phyloP scores from a whole-genome alignment of 2,329 filamentous ascomycete species.

The Talaromyces sp. region DNA sequence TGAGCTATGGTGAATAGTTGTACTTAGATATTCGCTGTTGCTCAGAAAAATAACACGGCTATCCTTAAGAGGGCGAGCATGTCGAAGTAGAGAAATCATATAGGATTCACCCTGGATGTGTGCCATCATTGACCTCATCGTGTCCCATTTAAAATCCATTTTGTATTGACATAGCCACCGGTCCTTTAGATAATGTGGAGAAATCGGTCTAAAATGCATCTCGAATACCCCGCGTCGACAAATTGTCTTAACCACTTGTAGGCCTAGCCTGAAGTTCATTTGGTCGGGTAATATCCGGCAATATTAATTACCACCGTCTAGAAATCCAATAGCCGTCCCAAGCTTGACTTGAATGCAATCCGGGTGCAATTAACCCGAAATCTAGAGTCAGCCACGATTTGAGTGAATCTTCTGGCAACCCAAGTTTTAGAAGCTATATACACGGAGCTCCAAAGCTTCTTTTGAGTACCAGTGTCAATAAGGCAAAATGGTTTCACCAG shows the following conservation, averaged over 20 bases:
- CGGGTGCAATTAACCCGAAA: not conserved
- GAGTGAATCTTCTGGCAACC: not conserved
- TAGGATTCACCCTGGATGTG: not conserved
- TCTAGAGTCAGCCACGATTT: not conserved
- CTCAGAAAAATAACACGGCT: not conserved
- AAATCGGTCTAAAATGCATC: not conserved
- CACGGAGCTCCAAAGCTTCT: too few species aligned
- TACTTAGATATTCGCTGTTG: not conserved
- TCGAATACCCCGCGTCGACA: not conserved
- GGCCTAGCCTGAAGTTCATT: not conserved
- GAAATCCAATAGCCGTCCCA: not conserved
- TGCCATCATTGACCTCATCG: not conserved
- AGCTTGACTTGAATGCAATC: not conserved
- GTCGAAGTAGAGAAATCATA: not conserved
- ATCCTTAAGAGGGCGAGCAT: not conserved
- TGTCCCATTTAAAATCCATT: not conserved
- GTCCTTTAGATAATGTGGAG: not conserved
- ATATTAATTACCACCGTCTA: not conserved
- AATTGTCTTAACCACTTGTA: too few species aligned
- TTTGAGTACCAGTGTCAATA: not conserved
- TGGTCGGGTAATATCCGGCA: not conserved
- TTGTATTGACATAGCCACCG: not conserved
- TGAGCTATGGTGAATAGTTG: not conserved
- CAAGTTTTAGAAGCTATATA: not conserved
- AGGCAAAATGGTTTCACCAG: not conserved